A percentile compares a stretch with the other conserved stretches of the same genome.
Conservation (phyloP, 441 rosid genomes). For the Macaranga tanarius region DNA sequence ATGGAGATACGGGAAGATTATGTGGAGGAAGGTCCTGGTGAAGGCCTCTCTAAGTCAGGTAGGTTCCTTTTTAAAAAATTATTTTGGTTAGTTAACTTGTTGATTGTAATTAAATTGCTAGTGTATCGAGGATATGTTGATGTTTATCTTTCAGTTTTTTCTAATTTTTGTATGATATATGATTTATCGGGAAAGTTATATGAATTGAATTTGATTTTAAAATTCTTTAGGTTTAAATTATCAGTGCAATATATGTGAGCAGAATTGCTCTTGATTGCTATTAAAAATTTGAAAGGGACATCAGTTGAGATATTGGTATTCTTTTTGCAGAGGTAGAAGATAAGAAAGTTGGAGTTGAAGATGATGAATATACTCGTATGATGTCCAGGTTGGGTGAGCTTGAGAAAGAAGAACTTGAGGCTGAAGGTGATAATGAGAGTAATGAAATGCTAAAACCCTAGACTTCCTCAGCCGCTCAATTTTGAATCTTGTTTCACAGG, state of each 20-base stretch:
- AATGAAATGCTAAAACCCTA: constrained; percentile 34
- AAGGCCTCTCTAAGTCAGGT: constrained; percentile 43
- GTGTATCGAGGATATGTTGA: not conserved
- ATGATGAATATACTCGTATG: constrained; percentile 64
- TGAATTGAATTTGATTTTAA: not conserved
- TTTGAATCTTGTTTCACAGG: not conserved
- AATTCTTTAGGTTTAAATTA: not conserved
- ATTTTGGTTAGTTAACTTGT: constrained; percentile 6
- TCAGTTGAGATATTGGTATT: constrained; percentile 12
- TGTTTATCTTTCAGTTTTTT: not conserved
- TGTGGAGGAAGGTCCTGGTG: constrained; percentile 45
- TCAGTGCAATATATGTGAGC: not conserved
- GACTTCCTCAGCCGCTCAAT: not conserved
- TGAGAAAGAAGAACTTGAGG: constrained; percentile 72
- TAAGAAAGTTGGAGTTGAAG: constrained; percentile 40
- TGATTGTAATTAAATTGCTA: constrained; percentile 9
- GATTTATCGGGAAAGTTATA: not conserved
- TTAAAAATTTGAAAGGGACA: not conserved
- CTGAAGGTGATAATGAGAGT: constrained; percentile 34
- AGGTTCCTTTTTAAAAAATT: constrained; percentile 19
- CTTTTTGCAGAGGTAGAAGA: constrained; percentile 33
- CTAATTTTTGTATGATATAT: not conserved
- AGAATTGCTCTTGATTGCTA: not conserved
- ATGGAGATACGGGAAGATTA: constrained; percentile 89
- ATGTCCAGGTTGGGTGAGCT: constrained; percentile 85